Percentiles rank a stretch among this genome's conserved stretches.
Conservation (phyloP, 805 yeast species). For the Lachancea mirantina region DNA sequence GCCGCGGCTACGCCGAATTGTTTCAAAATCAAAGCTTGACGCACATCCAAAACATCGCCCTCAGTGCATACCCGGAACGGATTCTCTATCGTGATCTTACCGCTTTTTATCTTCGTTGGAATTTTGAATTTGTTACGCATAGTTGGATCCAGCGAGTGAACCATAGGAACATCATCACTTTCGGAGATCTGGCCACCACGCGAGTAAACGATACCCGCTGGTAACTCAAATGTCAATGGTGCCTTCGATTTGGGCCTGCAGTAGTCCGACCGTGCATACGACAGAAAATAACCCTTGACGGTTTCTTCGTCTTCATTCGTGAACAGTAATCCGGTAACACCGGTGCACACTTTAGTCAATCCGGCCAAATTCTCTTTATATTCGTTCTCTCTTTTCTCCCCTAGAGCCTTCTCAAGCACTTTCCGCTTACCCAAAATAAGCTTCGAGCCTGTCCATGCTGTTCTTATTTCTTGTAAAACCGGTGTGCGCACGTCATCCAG, state of each 20-base stretch:
- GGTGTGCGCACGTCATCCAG: slow-evolving; percentile 94
- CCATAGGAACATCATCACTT: slow-evolving; percentile 95
- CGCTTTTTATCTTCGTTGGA: slow-evolving; percentile 85
- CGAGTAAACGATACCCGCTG: slow-evolving; percentile 86
- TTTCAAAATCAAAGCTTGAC: slow-evolving; percentile 85
- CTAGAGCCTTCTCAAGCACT: slow-evolving; percentile 88
- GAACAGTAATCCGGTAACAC: slow-evolving; percentile 81
- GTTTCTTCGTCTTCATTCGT: slow-evolving; percentile 84
- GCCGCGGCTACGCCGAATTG: slow-evolving; percentile 94
- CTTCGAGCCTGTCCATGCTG: slow-evolving; percentile 88
- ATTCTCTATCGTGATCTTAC: slow-evolving; percentile 71
- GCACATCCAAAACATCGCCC: slow-evolving; percentile 78
- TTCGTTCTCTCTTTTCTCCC: slow-evolving; percentile 82
- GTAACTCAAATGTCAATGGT: slow-evolving; percentile 77
- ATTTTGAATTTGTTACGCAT: slow-evolving; percentile 81
- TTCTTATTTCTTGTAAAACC: slow-evolving; percentile 85
- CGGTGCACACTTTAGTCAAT: slow-evolving; percentile 55
- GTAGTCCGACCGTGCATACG: slow-evolving; percentile 73
- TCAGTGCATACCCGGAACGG: slow-evolving; percentile 74
- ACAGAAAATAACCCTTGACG: slow-evolving; percentile 80
- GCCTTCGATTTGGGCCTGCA: slow-evolving; percentile 84
- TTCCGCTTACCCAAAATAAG: slow-evolving; percentile 86
- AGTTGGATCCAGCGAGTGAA: slow-evolving; percentile 91
- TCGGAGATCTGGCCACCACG: slow-evolving; percentile 87
- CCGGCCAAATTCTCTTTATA: slow-evolving; percentile 76